Evolutionary conservation across 805 yeast species (phyloP), one percentile per base, ranked within the genome.

Genomic region (Candida germanica): DNA sequence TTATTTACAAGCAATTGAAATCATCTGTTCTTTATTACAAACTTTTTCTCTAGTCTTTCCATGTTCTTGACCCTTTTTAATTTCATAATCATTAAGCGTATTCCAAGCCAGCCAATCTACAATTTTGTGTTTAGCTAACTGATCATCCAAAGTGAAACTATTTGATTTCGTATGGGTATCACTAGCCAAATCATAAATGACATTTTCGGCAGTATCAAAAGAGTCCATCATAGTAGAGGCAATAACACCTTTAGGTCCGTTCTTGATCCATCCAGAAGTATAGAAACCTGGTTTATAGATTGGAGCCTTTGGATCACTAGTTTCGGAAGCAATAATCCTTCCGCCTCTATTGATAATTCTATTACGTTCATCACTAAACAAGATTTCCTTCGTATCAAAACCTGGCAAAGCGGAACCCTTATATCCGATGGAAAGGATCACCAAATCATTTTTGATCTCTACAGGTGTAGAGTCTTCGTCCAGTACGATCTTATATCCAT

Each of bases 151-250:
- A 5, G 15, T 16, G 12, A n/a, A 14, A 4, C 29, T 7, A 6
- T 24, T 8, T 5, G 36, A 25, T 8, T 48, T 38, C 5, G 53
- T 47, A 31, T 50, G 53, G 3, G 52, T 27, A 2, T 51, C 63
- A 23, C 56, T 54, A n/a, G 59, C 40, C 16, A 73, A 59, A 48
- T 87, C 95, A 24, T 70, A 64, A 12, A 79, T 50, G 0, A 93
- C 67, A 9, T 69, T 61, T 18, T 79, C 86, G 0, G 87, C 91
- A 0, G 91, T 80, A 6, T 77, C 73, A 44, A 81, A 81, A 1
- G 96, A 77, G 40, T 84, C 88, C 72, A 82, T 74, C 83, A 91
- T 85, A 0, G 98, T 87, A 10, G 86, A 73, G 12, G 95, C 94
- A 46, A 93, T 93, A 3, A 87, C 94, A 1, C 98, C 98, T 19